Conservation (phyloP, 805 yeast genomes). For the Lipomyces yamanashiensis region DNA sequence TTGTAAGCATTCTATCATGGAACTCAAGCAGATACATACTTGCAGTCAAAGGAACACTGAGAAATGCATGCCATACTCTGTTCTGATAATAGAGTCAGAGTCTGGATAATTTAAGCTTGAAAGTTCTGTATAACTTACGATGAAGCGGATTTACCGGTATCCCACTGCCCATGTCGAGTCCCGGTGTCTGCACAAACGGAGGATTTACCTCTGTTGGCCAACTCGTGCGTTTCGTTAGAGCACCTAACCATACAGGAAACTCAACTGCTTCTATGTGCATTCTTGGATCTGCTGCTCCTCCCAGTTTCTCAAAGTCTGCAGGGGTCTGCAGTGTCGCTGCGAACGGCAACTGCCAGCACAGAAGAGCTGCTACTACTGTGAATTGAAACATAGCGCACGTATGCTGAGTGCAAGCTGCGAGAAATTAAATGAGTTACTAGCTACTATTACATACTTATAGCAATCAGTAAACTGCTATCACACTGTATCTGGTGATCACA, state of each 20-base stretch:
- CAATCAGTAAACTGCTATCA: neutral
- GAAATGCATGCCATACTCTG: slow-evolving; percentile 12
- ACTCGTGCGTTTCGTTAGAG: slow-evolving; percentile 3
- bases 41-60: slow-evolving; percentile 17
- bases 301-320: neutral
- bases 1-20: neutral
- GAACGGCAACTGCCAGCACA: neutral
- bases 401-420: neutral
- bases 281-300: neutral
- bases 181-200: slow-evolving; percentile 9
- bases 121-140: slow-evolving; percentile 6
- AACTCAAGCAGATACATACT: neutral
- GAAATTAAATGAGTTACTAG: no score
- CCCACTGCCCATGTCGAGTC: slow-evolving; percentile 3
- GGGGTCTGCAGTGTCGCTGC: neutral
- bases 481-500: neutral
- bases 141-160: slow-evolving; percentile 16
- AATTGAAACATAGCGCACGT: neutral
- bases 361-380: neutral
- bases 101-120: neutral
- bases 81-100: neutral
- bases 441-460: no score
- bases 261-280: neutral
- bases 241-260: slow-evolving; percentile 16
- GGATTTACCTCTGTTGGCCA: slow-evolving; percentile 18